Percentiles rank a stretch among this genome's conserved stretches.
Conservation (phyloP, 768 basidiomycete genomes). For the Collybia sordida region DNA sequence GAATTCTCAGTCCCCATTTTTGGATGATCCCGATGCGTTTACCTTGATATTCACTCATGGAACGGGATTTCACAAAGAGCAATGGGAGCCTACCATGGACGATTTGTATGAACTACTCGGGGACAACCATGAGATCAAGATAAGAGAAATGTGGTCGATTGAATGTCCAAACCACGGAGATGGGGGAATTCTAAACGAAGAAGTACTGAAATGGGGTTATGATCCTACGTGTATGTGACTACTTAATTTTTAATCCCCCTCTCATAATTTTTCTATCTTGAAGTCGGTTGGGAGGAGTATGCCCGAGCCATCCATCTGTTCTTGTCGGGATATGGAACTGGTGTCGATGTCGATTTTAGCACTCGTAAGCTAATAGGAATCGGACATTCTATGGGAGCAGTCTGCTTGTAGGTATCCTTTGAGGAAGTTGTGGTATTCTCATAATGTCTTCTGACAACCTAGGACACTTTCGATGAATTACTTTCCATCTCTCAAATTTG, state of each 20-base stretch:
- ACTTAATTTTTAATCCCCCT: background rate
- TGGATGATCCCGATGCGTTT: slow-evolving; percentile 35
- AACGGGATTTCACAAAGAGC: slow-evolving; percentile 57
- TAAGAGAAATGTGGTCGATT: slow-evolving; percentile 50
- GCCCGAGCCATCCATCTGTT: slow-evolving; percentile 46
- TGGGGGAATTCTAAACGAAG: slow-evolving; percentile 46
- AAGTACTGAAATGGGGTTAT: slow-evolving; percentile 38
- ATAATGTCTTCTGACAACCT: background rate
- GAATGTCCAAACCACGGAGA: slow-evolving; percentile 60
- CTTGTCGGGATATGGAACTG: slow-evolving; percentile 45
- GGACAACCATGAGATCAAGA: slow-evolving; percentile 22
- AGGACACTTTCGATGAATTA: slow-evolving; percentile 44
- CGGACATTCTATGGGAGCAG: slow-evolving; percentile 57
- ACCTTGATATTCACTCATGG: slow-evolving; percentile 55
- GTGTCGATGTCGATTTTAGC: slow-evolving; percentile 48
- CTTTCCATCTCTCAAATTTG: slow-evolving; percentile 35
- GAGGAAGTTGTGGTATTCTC: background rate
- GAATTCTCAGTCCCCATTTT: slow-evolving; percentile 29
- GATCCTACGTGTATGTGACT: slow-evolving; percentile 36
- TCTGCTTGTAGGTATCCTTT: slow-evolving; percentile 34
- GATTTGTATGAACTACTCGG: slow-evolving; percentile 35
- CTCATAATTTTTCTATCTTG: background rate
- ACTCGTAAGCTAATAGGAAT: slow-evolving; percentile 48
- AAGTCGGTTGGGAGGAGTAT: slow-evolving; percentile 58
- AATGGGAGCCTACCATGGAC: slow-evolving; percentile 57